Evolutionary conservation across 345 rosid species (phyloP), one percentile per base, ranked within the genome.

Genomic region (Lagerstroemia speciosa): DNA sequence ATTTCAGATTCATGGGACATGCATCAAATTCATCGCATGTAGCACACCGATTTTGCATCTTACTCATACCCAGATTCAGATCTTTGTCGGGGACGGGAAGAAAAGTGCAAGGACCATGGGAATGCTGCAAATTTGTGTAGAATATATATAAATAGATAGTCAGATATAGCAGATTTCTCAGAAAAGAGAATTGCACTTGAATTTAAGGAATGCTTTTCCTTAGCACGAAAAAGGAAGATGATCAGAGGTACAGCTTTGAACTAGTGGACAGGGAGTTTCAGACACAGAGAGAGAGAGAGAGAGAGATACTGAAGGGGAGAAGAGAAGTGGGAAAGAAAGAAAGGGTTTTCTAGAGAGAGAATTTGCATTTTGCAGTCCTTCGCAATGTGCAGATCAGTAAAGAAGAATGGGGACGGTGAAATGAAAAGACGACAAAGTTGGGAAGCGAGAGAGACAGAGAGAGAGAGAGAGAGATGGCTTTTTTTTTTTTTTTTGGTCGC

Each of bases 371-470:
- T 38, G 43, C 1, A n/a, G n/a, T 48, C 11, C 26, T 48, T 48
- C 9, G 24, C 55, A 48, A 48, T 48, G 55, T 22, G 55, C 46
- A 0, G 46, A n/a, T 36, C 38, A 10, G 48, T 2, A 43, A 15
- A 43, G 48, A 3, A 48, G 65, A 55, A 76, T 69, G 58, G 46
- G 3, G 33, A 67, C 24, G 53, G 19, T 65, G 43, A 52, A 50
- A 62, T 62, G 64, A 57, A 67, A 52, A 33, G 62, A 63, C 62
- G 61, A 66, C 34, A 65, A 33, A 33, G 24, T 50, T 29, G 52
- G 29, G 26, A 36, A 4, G 31, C 20, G 20, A 24, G 70, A 31
- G 22, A 33, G 50, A 63, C 22, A 17, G 57, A 17, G 45, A 63
- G 46, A 75, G 24, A 43, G 62, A 7, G n/a, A 26, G 71, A 33